Evolutionary conservation across 371 early-diverging fungal genomes (phyloP), one percentile per base, ranked within the genome.

Genomic region (Paraphysoderma sedebokerense): DNA sequence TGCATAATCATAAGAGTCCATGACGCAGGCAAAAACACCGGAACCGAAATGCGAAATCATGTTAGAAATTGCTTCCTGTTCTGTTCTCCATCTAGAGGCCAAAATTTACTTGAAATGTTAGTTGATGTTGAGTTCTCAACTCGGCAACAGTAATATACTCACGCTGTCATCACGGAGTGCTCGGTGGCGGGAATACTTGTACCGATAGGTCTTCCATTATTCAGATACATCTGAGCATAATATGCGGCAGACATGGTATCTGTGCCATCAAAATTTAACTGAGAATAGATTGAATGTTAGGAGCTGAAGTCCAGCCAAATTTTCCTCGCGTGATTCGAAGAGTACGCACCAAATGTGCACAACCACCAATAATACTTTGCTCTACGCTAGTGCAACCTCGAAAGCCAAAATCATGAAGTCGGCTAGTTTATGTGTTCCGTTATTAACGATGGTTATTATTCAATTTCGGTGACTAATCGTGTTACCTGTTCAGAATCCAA

Each of bases 351-450:
- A 87, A 48, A 56, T 87, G 87, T 11, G 86, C 83, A 2, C 69
- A 56, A 11, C 85, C 86, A 20, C 88, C 88, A 44, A 85, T 66
- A 45, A 86, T 66, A 17, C 81, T 67, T 57, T 87, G 86, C 54
- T 87, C 88, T 1, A 85, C 76, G n/a, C 68, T 69, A 0, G 88
- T 82, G 65, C 86, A 85, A 1, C 75, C 88, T 32, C 88, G 80
- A 62, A 86, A 87, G 2, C 88, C 88, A 58, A 85, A 87, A 54
- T 87, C 88, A 48, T 87, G 85, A 36, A 87, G 62, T 9, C 82
- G 70, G 48, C 76, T 70, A 20, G 11, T 22, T 28, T 28, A 4
- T 5, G 27, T 3, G 42, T 31, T 17, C 27, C 23, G 2, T 28
- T 27, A 6, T 11, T 34, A 33, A 23, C 24, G 33, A n/a, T n/a